Conservation (phyloP, 2,329 filamentous ascomycete species). For the Aspergillus felis region DNA sequence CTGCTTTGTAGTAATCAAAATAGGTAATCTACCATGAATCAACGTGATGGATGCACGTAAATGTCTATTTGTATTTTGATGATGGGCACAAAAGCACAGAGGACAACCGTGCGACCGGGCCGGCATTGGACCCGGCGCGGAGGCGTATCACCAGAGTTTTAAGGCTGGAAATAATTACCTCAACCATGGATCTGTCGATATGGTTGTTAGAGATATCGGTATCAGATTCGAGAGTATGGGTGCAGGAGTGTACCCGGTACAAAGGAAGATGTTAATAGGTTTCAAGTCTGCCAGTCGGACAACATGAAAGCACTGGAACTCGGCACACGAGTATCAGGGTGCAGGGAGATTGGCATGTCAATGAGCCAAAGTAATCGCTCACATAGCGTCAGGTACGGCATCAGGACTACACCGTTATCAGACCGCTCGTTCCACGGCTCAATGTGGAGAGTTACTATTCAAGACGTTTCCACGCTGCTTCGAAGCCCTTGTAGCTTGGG, state of each 20-base stretch:
- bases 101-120: background rate
- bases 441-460: background rate
- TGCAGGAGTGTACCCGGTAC: background rate
- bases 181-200: background rate
- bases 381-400: background rate
- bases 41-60: background rate
- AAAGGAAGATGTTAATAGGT: background rate
- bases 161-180: background rate
- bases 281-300: background rate
- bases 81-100: no score
- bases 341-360: no score
- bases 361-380: background rate
- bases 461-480: background rate
- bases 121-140: background rate
- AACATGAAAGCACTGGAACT: background rate
- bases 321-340: background rate
- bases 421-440: background rate
- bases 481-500: background rate
- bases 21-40: background rate
- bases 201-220: background rate
- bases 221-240: background rate
- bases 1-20: background rate
- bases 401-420: background rate
- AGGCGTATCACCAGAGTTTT: background rate
- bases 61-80: background rate